These are phyloP conservation scores for Globisporangium nagaii DNA, from an alignment of 352 stramenopile species.

Conservation along the genomic window DNA sequence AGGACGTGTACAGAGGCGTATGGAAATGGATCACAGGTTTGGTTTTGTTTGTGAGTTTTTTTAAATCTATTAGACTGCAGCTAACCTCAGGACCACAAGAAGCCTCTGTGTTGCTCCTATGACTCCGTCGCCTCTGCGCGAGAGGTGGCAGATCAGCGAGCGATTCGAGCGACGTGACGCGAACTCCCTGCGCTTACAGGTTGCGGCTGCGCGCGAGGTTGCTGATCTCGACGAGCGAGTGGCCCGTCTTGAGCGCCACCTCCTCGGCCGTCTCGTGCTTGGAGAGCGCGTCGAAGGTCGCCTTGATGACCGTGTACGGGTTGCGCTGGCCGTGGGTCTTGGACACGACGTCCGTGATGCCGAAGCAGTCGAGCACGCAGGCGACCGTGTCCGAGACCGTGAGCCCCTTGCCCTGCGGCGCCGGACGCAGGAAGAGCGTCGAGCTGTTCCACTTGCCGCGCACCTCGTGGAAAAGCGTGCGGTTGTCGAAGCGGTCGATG, in stretches of 20 bases:
- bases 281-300: slow-evolving; percentile 92
- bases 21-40: neutral
- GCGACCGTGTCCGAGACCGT: slow-evolving; percentile 78
- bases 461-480: slow-evolving; percentile 90
- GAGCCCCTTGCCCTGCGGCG: slow-evolving; percentile 62
- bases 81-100: too few species aligned
- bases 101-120: too few species aligned
- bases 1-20: neutral
- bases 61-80: slow-evolving; percentile 6
- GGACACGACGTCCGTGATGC: slow-evolving; percentile 89
- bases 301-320: slow-evolving; percentile 92
- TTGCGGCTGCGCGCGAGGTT: slow-evolving; percentile 66
- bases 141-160: too few species aligned
- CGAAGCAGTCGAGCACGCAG: slow-evolving; percentile 86
- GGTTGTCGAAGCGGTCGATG: slow-evolving; percentile 91
- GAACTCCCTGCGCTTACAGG: slow-evolving; percentile 44
- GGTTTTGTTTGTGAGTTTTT: slow-evolving; percentile 1
- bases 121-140: too few species aligned
- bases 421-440: slow-evolving; percentile 85
- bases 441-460: slow-evolving; percentile 95
- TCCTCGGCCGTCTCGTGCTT: slow-evolving; percentile 94
- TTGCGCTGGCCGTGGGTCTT: slow-evolving; percentile 94
- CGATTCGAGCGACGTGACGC: too few species aligned
- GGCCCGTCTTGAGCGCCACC: slow-evolving; percentile 90
- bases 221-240: slow-evolving; percentile 78